Evolutionary conservation across 805 yeast genomes (phyloP).

Genomic region (Wickerhamomyces ciferrii): DNA sequence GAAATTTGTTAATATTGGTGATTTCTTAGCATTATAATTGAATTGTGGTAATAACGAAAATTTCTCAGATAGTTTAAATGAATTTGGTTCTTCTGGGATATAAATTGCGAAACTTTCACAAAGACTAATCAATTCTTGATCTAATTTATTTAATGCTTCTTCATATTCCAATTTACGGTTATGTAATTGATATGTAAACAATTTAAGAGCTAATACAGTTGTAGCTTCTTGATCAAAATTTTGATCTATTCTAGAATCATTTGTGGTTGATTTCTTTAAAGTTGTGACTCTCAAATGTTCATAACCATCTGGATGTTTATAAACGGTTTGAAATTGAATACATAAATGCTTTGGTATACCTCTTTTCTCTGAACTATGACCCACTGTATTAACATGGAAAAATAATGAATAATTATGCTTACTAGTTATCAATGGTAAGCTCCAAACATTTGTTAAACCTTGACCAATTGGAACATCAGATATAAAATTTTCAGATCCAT

Average conservation of each 20-base stretch:
- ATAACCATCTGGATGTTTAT: slow-evolving; percentile 85
- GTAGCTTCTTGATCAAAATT: slow-evolving; percentile 97
- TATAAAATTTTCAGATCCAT: slow-evolving; percentile 68
- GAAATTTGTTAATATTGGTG: slow-evolving; percentile 90
- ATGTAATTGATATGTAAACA: slow-evolving; percentile 72
- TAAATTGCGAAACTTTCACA: slow-evolving; percentile 91
- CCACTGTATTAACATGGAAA: slow-evolving; percentile 63
- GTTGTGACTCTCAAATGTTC: slow-evolving; percentile 86
- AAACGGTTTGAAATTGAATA: slow-evolving; percentile 82
- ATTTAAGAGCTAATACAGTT: slow-evolving; percentile 81
- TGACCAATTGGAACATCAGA: slow-evolving; percentile 91
- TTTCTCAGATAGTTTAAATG: slow-evolving; percentile 75
- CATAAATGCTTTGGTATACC: slow-evolving; percentile 30
- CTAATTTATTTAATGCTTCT: slow-evolving; percentile 85
- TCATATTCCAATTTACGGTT: slow-evolving; percentile 70
- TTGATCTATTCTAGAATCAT: slow-evolving; percentile 39
- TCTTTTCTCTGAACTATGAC: slow-evolving; percentile 20
- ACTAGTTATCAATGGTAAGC: slow-evolving; percentile 76
- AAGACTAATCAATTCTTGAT: slow-evolving; percentile 74
- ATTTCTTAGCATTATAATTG: slow-evolving; percentile 86
- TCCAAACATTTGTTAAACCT: slow-evolving; percentile 65
- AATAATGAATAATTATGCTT: slow-evolving; percentile 80
- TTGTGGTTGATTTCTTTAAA: slow-evolving; percentile 50
- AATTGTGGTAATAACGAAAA: slow-evolving; percentile 89
- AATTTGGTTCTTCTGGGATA: slow-evolving; percentile 72